These are phyloP conservation scores for Jatropha curcas DNA, from an alignment of 345 rosid species.

Conservation along the genomic window DNA sequence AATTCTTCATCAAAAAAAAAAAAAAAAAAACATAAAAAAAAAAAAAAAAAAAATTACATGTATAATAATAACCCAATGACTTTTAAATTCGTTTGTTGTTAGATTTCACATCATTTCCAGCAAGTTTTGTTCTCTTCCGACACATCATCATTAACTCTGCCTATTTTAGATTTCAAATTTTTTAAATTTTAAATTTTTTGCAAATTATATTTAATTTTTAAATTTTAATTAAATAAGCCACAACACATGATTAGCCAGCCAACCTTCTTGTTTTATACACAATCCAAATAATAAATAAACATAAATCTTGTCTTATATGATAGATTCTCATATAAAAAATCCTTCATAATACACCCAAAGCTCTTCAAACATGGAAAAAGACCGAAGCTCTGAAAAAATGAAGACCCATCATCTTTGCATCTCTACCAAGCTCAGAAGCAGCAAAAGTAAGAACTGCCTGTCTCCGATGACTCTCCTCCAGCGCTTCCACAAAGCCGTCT, in stretches of 20 bases:
- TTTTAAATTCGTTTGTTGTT: too few species aligned
- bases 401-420: constrained; percentile 42
- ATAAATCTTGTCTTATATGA: constrained; percentile 7
- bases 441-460: constrained; percentile 26
- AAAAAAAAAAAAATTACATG: too few species aligned
- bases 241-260: constrained; percentile 18
- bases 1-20: too few species aligned
- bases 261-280: not conserved
- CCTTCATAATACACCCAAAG: not conserved
- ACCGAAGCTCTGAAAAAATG: constrained; percentile 17
- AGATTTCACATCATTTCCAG: too few species aligned
- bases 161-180: too few species aligned
- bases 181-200: too few species aligned
- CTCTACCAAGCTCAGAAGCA: not conserved
- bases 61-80: too few species aligned
- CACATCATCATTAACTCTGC: too few species aligned
- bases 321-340: constrained; percentile 11
- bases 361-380: constrained; percentile 24
- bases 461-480: constrained; percentile 51
- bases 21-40: too few species aligned
- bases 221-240: too few species aligned
- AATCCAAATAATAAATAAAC: not conserved
- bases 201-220: too few species aligned
- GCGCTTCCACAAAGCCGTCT: constrained; percentile 58
- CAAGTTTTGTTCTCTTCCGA: too few species aligned